A percentile compares a stretch with the other conserved stretches of the same genome.
phyloP scores from a whole-genome alignment of 2,329 filamentous ascomycete species.

The Colletotrichum sp. region DNA sequence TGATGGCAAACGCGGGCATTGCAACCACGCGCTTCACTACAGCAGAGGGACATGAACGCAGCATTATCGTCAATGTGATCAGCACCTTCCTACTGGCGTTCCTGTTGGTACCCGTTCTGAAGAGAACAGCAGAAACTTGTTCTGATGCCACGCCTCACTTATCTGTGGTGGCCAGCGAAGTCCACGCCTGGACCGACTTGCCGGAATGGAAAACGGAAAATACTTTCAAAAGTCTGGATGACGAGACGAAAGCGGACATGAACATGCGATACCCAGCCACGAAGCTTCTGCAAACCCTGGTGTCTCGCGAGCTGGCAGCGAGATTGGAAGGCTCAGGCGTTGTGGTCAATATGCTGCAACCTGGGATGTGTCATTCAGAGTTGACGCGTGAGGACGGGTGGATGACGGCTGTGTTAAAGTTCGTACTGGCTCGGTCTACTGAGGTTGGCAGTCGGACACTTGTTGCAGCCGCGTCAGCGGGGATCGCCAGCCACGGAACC shows the following conservation, averaged over 20 bases:
- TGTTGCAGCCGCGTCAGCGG: background rate
- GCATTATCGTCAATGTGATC: background rate
- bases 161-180: background rate
- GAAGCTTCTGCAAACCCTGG: background rate
- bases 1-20: background rate
- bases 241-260: background rate
- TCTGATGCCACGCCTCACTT: background rate
- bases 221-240: background rate
- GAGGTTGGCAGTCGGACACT: background rate
- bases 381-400: background rate
- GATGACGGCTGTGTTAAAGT: accelerated
- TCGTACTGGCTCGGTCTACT: background rate
- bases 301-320: background rate
- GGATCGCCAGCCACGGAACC: background rate
- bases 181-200: background rate
- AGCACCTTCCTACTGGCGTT: background rate
- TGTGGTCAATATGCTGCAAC: background rate
- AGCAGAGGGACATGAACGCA: background rate
- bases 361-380: background rate
- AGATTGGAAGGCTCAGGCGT: background rate
- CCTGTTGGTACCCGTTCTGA: background rate
- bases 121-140: background rate
- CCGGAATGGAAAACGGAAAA: background rate
- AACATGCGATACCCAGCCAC: background rate
- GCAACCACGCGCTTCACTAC: background rate